Conservation (phyloP, 2,329 filamentous ascomycete genomes). For the Fusarium algeriense region DNA sequence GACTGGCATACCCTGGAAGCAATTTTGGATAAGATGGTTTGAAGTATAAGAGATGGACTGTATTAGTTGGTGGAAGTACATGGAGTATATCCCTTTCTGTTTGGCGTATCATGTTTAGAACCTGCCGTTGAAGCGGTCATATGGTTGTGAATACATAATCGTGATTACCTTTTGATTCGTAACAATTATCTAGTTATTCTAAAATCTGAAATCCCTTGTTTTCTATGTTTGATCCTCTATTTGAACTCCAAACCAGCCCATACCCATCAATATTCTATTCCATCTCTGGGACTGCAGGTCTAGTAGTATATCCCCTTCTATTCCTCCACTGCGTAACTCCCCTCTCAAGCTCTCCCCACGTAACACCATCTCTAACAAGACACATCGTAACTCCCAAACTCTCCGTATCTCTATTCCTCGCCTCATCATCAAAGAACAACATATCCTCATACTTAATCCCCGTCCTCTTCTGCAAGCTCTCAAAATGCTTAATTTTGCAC, state of each 20-base stretch:
- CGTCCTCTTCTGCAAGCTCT: conserved; percentile 76
- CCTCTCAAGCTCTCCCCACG: conserved; percentile 79
- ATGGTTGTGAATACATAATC: conserved; percentile 19
- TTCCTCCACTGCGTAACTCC: conserved; percentile 86
- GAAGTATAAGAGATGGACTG: not conserved
- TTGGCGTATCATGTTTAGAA: conserved; percentile 24
- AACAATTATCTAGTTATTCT: not conserved
- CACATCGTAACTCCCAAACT: conserved; percentile 85
- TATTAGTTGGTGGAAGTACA: not conserved
- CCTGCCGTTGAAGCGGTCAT: conserved; percentile 4
- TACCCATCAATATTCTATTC: not conserved
- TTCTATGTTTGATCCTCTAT: not conserved
- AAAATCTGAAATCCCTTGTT: not conserved
- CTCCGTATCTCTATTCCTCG: conserved; percentile 85
- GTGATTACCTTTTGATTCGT: conserved; percentile 8
- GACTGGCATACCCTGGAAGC: conserved; percentile 33
- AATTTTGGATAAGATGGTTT: not conserved
- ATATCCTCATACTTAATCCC: conserved; percentile 83
- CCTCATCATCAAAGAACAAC: conserved; percentile 96
- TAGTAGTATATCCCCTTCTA: conserved; percentile 65
- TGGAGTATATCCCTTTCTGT: conserved; percentile 20
- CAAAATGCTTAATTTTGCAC: conserved; percentile 88
- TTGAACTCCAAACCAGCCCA: not conserved
- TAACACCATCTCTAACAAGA: conserved; percentile 83
- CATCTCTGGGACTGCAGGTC: conserved; percentile 19